phyloP scores from a whole-genome alignment of 345 rosid species.

The Eucalyptus marginata region DNA sequence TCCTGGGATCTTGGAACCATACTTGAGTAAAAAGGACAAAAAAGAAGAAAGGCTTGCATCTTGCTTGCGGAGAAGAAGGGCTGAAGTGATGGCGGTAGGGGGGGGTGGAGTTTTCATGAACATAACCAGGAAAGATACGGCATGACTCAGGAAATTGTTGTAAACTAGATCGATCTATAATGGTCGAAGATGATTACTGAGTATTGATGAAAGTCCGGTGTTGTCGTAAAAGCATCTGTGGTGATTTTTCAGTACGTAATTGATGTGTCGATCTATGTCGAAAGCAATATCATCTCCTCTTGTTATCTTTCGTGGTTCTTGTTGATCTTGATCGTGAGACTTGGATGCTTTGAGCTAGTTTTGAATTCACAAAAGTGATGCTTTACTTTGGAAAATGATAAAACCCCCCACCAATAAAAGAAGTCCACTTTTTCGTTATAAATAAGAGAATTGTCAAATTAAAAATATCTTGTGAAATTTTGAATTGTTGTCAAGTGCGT shows the following conservation, averaged over 20 bases:
- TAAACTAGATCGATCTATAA: not conserved
- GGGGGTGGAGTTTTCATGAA: not conserved
- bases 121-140: not conserved
- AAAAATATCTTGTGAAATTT: not conserved
- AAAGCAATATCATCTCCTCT: not conserved
- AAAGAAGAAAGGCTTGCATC: not conserved
- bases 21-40: slow-evolving; percentile 2
- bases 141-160: not conserved
- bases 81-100: not conserved
- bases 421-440: not conserved
- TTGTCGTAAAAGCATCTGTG: not conserved
- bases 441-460: not conserved
- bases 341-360: not conserved
- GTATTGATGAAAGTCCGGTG: not conserved
- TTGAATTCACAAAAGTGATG: not conserved
- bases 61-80: not conserved
- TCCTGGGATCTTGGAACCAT: slow-evolving; percentile 54
- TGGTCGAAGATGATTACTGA: not conserved
- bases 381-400: not conserved
- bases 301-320: not conserved
- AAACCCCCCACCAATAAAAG: rapidly evolving
- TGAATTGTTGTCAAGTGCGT: rapidly evolving
- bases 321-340: not conserved
- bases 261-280: not conserved
- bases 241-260: not conserved